Evolutionary conservation across 2,329 filamentous ascomycete genomes (phyloP), one percentile per base, ranked within the genome.

Genomic region (Alternaria ethzedia): DNA sequence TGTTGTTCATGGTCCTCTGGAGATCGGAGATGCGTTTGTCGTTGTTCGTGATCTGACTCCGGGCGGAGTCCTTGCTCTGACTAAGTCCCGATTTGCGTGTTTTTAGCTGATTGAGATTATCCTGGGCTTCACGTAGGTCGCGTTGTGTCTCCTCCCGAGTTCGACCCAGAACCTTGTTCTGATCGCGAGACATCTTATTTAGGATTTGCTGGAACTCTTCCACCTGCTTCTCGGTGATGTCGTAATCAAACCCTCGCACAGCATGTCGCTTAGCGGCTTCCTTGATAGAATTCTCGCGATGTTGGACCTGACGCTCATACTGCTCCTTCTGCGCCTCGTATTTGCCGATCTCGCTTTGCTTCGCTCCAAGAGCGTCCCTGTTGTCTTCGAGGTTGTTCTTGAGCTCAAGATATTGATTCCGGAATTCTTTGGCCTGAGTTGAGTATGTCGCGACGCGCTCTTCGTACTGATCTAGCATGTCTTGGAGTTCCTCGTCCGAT

Each of bases 291-390:
- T 87, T 85, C 72, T 90, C 86, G 43, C 95, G 91, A 47, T 87
- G 84, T 70, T 88, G 84, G 4, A 97, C 78, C 68, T 97, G 92
- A 5, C 91, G 88, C 75, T 97, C 93, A 75, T 96, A 93, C 72
- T 91, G 92, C 65, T 92, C 90, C 81, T 95, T 94, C 75, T 97
- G 91, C 3, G 94, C 95, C 78, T 96, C 88, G 70, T 91, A 89
- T 69, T 90, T 92, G 46, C 95, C 95, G 70, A 89, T 86, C 70
- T 94, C 90, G 1, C 77, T 83, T 63, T 86, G 83, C 68, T 86
- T 86, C n/a, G 67, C 66, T 54, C 81, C 83, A 12, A 83, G 74
- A 8, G 74, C 67, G 15, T 73, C 65, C 3, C 86, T 84, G 51
- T 77, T 80, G 4, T 79, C 73, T 59, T 86, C 81, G 3, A 89